Evolutionary conservation across 2,329 filamentous ascomycete species (phyloP), one percentile per base, ranked within the genome.

Genomic region (Calonectria fujianensis): DNA sequence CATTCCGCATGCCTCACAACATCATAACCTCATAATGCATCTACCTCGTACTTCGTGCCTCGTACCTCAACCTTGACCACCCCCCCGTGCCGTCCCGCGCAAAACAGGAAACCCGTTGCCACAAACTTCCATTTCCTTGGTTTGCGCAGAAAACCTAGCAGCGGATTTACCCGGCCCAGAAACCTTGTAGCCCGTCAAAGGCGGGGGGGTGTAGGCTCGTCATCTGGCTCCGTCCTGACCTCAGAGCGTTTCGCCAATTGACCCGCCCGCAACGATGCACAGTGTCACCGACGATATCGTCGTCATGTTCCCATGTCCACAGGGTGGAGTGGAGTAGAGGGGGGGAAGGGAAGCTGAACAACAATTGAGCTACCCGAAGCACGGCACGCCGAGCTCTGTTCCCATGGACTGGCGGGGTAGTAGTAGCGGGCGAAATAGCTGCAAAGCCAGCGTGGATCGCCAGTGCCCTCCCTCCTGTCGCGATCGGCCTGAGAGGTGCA

Each of bases 401-500:
- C 18, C 18, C 35, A 11, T 27, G 24, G 57, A 35, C 16, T 35
- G 57, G 57, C 57, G 57, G 57, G 57, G 57, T 57, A 57, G 52
- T 20, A 31, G 31, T 35, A 37, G 35, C 3, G 52, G 31, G 31
- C 29, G 29, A 14, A 27, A 63, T 24, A 37, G 57, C 24, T 63
- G n/a, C 35, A n/a, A 63, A 29, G n/a, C 57, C 35, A 41, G 67
- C 52, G 39, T 41, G 66, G 51, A 69, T 54, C 66, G 37, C 51
- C 37, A 29, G 37, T 45, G 45, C 18, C 45, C 20, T 48, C 45
- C n/a, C 52, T 52, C 39, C 66, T 54, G 35, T 59, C 70, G 64
- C 73, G 76, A 80, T 79, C 79, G 74, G 73, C 75, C 77, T 81
- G 78, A 80, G 76, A 80, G 74, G 37, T 65, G 78, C 78, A 76